phyloP scores from a whole-genome alignment of 108 stramenopile genomes.

The Stephanodiscus triporus region DNA sequence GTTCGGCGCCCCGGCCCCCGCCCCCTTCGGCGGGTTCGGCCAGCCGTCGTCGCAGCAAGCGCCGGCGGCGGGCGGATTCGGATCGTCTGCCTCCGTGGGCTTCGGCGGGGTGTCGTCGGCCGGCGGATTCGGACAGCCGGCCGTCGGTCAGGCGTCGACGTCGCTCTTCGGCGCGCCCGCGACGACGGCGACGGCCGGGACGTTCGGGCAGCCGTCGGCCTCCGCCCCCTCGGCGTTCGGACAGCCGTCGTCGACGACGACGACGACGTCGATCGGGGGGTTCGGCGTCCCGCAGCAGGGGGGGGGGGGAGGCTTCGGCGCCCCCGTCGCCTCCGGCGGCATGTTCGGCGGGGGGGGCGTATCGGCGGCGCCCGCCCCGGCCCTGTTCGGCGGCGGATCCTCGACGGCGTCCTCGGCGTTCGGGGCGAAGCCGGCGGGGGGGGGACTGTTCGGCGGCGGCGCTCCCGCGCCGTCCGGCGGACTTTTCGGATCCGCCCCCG shows the following conservation, averaged over 20 bases:
- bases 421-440: conserved; percentile 32
- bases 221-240: conserved; percentile 48
- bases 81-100: not conserved
- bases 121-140: conserved; percentile 17
- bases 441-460: conserved; percentile 44
- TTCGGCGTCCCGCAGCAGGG: conserved; percentile 11
- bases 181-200: conserved; percentile 15
- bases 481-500: conserved; percentile 70
- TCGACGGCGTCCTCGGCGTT: conserved; percentile 45
- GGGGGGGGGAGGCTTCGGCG: conserved; percentile 26
- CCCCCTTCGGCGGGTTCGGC: conserved; percentile 26
- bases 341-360: conserved; percentile 4
- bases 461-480: conserved; percentile 53
- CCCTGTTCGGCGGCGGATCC: conserved; percentile 49
- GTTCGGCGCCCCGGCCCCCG: conserved; percentile 49
- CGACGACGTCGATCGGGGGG: no score
- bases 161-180: conserved; percentile 18
- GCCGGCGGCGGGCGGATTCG: conserved; percentile 7
- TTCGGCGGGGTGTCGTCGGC: not conserved
- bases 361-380: conserved; percentile 34
- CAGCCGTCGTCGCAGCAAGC: conserved; percentile 3
- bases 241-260: no score
- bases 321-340: conserved; percentile 40
- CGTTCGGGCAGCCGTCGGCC: conserved; percentile 50
- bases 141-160: not conserved